A percentile compares a stretch with the other conserved stretches of the same genome.
Conservation (phyloP, 176 grass and related monocot genomes). For the Ensete ventricosum region DNA sequence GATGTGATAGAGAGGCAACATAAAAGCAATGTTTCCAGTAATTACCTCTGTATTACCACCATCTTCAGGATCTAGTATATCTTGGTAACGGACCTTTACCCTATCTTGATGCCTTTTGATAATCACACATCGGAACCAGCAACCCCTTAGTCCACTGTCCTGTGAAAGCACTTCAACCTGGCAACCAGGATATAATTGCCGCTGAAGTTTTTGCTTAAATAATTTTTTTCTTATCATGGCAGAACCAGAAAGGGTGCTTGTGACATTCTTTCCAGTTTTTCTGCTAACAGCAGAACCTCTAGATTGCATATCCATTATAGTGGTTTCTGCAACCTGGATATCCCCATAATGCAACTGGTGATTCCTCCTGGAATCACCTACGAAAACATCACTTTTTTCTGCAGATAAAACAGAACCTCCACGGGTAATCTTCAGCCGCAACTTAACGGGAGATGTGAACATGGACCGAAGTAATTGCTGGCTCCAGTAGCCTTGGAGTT, state of each 20-base stretch:
- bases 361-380: slow-evolving; percentile 31
- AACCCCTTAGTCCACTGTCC: slow-evolving; percentile 89
- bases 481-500: slow-evolving; percentile 85
- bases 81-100: slow-evolving; percentile 67
- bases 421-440: slow-evolving; percentile 61
- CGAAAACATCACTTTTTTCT: slow-evolving; percentile 12
- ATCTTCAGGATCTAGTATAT: slow-evolving; percentile 74
- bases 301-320: slow-evolving; percentile 7
- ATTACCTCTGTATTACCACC: slow-evolving; percentile 61
- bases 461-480: slow-evolving; percentile 72
- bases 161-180: slow-evolving; percentile 66
- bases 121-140: slow-evolving; percentile 85
- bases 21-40: background rate
- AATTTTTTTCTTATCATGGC: slow-evolving; percentile 10
- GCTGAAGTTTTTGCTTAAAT: slow-evolving; percentile 20
- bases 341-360: slow-evolving; percentile 6
- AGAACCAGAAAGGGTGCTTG: slow-evolving; percentile 1
- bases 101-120: slow-evolving; percentile 60
- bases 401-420: slow-evolving; percentile 28
- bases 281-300: background rate
- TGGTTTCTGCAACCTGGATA: background rate
- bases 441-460: slow-evolving; percentile 54
- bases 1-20: background rate
- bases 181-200: slow-evolving; percentile 45
- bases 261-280: background rate